Base-by-base conservation (phyloP, 2,329 filamentous ascomycete species). In the Ophiostoma australiae region DNA sequence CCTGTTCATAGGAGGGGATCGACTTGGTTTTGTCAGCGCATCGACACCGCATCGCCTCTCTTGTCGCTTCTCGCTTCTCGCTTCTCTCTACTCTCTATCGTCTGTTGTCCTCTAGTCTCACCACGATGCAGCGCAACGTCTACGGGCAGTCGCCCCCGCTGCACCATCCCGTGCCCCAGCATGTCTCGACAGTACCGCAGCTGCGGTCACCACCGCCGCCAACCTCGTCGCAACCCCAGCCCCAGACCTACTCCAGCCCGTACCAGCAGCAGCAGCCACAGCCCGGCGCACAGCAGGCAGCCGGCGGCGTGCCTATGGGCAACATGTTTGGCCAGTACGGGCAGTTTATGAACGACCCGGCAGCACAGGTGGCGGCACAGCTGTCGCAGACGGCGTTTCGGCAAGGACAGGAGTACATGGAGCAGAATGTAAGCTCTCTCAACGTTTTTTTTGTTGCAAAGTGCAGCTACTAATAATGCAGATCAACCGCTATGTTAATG, bases 111-210 rank as follows among this genome's bases (percentile, higher is more conserved):
- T 31, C 10, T 39, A 31, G 27, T 31, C 17, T 13, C 35, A 6
- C 70, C 80, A 86, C 78, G 73, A 97, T 97, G 94, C 94, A 97
- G 83, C 91, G 93, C 80, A 86, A 90, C 79, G 85, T 88, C 70
- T 97, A 95, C 83, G 88, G 89, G 80, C 91, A 94, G 78, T 97
- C 93, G 39, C 94, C 94, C 79, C 94, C 94, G 75, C 89, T 98
- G 76, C 95, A 98, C 81, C 95, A 98, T 80, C 95, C 95, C 72
- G 93, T 98, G 72, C 95, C 95, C 73, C 95, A 99, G 81, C 95
- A 99, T 85, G 94, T 98, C 77, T 98, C 95, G 78, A 97, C 94
- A 72, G 95, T 99, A 68, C 95, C 95, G 65, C 95, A 98, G 83
- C 89, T 99, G 80, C 90, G 96, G 80, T 98, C 95, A 72, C 95